Conservation (phyloP, 2,329 filamentous ascomycete genomes). For the Monosporascus cannonballus region DNA sequence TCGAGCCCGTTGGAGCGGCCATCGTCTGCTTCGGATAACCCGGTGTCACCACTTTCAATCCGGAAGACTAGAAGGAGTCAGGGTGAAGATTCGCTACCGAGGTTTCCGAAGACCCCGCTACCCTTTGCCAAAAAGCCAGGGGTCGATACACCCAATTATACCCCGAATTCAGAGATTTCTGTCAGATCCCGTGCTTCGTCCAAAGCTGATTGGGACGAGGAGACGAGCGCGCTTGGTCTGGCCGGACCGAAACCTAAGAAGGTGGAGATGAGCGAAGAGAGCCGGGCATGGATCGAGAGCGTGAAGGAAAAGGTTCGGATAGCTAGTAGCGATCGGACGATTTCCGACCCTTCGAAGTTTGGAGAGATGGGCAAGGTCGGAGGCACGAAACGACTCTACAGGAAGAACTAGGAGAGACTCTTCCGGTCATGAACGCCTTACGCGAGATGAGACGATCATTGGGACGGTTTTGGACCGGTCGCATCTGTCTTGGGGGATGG, state of each 20-base stretch:
- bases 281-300: constrained; percentile 73
- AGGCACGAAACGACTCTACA: constrained; percentile 65
- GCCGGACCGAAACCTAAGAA: constrained; percentile 62
- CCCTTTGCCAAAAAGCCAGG: constrained; percentile 16
- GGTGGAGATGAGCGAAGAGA: constrained; percentile 64
- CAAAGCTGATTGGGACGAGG: constrained; percentile 50
- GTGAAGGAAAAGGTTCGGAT: constrained; percentile 74
- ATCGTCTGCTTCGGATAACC: constrained; percentile 30
- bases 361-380: constrained; percentile 68
- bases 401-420: constrained; percentile 32
- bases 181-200: constrained; percentile 46
- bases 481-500: neutral
- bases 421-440: neutral
- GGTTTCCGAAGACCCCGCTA: constrained; percentile 38
- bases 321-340: constrained; percentile 53
- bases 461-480: neutral
- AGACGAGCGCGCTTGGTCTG: constrained; percentile 58
- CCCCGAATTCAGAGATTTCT: constrained; percentile 39
- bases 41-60: constrained; percentile 44
- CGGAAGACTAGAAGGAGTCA: constrained; percentile 48
- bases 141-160: constrained; percentile 36
- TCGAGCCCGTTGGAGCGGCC: constrained; percentile 38
- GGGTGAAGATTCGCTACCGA: constrained; percentile 29
- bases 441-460: neutral
- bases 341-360: constrained; percentile 38